Evolutionary conservation across 2,329 filamentous ascomycete species (phyloP), one percentile per base, ranked within the genome.

Genomic region (Fusarium succisae): DNA sequence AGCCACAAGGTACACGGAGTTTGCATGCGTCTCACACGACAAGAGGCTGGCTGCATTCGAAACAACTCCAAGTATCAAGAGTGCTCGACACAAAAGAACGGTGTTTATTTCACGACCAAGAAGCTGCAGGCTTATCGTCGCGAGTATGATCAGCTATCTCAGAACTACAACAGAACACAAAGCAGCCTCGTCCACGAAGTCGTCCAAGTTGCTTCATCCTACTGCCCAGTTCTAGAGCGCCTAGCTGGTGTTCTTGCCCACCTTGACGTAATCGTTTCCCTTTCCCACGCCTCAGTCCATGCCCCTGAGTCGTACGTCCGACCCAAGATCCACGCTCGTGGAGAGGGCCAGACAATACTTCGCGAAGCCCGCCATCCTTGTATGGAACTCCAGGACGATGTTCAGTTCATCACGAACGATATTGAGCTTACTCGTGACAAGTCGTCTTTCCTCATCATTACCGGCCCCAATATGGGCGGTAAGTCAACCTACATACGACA

Each of bases 401-500:
- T 99, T 47, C 95, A 96, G 72, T 99, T 99, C 85, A 99, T 99
- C 83, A 98, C 96, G 64, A 99, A 99, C 81, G 96, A 99, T 77
- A 94, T 98, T 28, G 91, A 91, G 60, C 90, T 99, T 43, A 87
- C 90, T 10, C 91, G 95, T 14, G 91, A 92, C 65, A 87, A 90
- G 54, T 97, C 94, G 1, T 95, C 96, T 7, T 98, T 99, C 83
- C 88, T 98, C 44, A 96, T 98, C 84, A 98, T 98, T 81, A 98
- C 96, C 0, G 96, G 96, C 0, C 96, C 96, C 57, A 99, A 99
- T 83, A 99, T 99, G 96, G 97, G 96, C 76, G 96, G 96, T 77
- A 99, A 99, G 85, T 98, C 94, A 14, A 99, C 96, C 0, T 99
- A 98, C 81, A 99, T 99, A 80, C 93, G 97, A 24, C 96, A 98